phyloP scores from a whole-genome alignment of 2,329 filamentous ascomycete genomes.

The Hymenoscyphus occultus region DNA sequence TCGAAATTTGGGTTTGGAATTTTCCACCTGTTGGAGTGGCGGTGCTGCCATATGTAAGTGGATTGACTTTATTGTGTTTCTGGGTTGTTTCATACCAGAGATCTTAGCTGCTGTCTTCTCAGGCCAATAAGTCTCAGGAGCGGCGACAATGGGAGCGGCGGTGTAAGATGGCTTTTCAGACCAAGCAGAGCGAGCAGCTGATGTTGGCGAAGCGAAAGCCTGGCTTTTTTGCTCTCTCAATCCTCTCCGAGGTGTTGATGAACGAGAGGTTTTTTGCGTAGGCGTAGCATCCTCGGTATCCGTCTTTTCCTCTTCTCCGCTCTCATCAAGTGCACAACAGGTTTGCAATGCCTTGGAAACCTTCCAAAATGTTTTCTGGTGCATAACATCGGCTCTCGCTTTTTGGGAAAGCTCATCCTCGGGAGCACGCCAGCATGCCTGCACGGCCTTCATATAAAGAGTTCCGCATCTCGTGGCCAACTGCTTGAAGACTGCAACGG shows the following conservation, averaged over 20 bases:
- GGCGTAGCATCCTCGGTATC: slow-evolving; percentile 44
- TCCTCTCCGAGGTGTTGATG: slow-evolving; percentile 25
- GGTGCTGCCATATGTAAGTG: slow-evolving; percentile 23
- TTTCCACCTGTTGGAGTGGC: slow-evolving; percentile 21
- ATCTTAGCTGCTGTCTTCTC: slow-evolving; percentile 24
- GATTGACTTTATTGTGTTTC: slow-evolving; percentile 6
- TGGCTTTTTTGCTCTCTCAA: slow-evolving; percentile 23
- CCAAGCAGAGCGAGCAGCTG: slow-evolving; percentile 22
- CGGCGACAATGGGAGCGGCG: neutral
- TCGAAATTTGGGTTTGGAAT: slow-evolving; percentile 45
- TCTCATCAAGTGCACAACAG: slow-evolving; percentile 59
- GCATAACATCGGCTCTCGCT: slow-evolving; percentile 48
- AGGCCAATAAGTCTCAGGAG: slow-evolving; percentile 19
- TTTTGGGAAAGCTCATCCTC: slow-evolving; percentile 56
- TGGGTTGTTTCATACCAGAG: slow-evolving; percentile 21
- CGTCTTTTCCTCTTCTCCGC: slow-evolving; percentile 52
- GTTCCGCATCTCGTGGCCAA: slow-evolving; percentile 60
- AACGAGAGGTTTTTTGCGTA: slow-evolving; percentile 23
- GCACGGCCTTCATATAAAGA: slow-evolving; percentile 71
- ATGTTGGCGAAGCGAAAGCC: slow-evolving; percentile 17
- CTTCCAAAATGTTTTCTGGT: slow-evolving; percentile 57
- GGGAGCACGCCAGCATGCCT: slow-evolving; percentile 68
- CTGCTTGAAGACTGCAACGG: slow-evolving; percentile 29
- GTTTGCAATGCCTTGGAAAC: slow-evolving; percentile 49
- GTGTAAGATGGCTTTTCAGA: slow-evolving; percentile 27